A percentile compares a stretch with the other conserved stretches of the same genome.
Evolutionary conservation across 345 rosid species (phyloP).

Genomic region (Fremontodendron californicum): DNA sequence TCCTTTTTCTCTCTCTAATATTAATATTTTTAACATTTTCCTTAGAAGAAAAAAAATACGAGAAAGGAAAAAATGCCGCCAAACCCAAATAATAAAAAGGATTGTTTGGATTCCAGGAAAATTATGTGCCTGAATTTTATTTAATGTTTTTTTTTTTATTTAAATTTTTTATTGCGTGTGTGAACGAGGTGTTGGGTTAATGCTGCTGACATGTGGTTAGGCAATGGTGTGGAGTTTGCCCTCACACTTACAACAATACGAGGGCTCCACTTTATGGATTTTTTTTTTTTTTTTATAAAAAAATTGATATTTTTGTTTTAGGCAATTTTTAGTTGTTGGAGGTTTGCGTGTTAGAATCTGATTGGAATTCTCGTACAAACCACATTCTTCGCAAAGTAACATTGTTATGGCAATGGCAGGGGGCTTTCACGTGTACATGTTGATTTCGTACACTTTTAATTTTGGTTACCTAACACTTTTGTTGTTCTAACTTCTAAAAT

Average conservation of each 20-base stretch:
- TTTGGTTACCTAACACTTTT: too few species aligned
- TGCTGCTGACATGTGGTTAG: neutral
- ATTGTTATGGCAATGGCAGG: neutral
- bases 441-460: constrained; percentile 4
- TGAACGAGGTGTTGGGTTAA: neutral
- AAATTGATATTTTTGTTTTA: too few species aligned
- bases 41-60: constrained; percentile 14
- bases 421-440: constrained; percentile 11
- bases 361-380: neutral
- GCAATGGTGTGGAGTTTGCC: neutral
- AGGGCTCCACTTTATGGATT: constrained; percentile 3
- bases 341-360: neutral
- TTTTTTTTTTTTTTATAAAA: neutral
- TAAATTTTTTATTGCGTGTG: constrained; percentile 1
- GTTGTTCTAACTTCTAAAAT: too few species aligned
- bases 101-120: constrained; percentile 36
- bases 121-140: constrained; percentile 8
- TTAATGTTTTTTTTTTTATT: neutral
- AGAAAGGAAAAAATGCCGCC: constrained; percentile 23
- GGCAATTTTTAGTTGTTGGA: neutral
- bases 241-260: neutral
- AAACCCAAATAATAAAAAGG: constrained; percentile 31
- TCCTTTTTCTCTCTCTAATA: neutral
- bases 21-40: constrained; percentile 35
- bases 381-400: neutral